Base-by-base conservation (phyloP, 2,329 filamentous ascomycete species). In the Aureobasidium melanogenum region DNA sequence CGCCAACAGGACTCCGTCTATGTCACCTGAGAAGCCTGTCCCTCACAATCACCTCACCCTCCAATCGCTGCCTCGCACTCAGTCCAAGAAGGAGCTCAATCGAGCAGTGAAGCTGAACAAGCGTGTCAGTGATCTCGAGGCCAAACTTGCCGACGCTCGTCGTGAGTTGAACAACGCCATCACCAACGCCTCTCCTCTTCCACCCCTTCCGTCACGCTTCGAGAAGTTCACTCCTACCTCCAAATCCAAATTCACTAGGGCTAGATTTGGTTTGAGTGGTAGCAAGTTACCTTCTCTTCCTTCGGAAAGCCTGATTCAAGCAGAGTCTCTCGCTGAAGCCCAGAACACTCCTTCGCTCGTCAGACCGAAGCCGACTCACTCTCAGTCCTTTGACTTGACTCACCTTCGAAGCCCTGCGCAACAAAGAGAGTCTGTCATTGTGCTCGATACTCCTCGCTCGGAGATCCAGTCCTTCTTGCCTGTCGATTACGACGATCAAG, bases 41-140 rank as follows among this genome's bases (percentile, higher is more conserved):
- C 12, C 24, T 14, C n/a, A 48, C 43, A 46, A 60, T 17, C 28
- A 54, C 10, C 50, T 58, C 41, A 59, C 30, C 30, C 26, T 58
- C n/a, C 32, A 51, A 30, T 47, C 54, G 12, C 68, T 82, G 36
- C 77, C 76, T 62, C 76, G 75, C 43, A 76, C 79, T 26, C 76
- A 77, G 2, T 84, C 81, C 2, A 81, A 80, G 66, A 81, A 79
- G 65, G 83, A 86, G 57, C 71, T 86, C 6, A 75, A 79, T 54
- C 80, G 79, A 66, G 81, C 85, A 66, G 75, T 79, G 62, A 84
- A 82, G 64, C 72, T 86, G 34, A 74, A 77, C 43, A 84, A 84
- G 71, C 78, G 82, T 57, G 83, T 86, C 32, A 84, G 82, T 65
- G 79, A 85, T 64, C 76, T 86, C 14, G 84, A 87, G 66, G 69